These are phyloP conservation scores for Coprinopsis marcescibilis DNA, from an alignment of 768 basidiomycete genomes.

Conservation along the genomic window DNA sequence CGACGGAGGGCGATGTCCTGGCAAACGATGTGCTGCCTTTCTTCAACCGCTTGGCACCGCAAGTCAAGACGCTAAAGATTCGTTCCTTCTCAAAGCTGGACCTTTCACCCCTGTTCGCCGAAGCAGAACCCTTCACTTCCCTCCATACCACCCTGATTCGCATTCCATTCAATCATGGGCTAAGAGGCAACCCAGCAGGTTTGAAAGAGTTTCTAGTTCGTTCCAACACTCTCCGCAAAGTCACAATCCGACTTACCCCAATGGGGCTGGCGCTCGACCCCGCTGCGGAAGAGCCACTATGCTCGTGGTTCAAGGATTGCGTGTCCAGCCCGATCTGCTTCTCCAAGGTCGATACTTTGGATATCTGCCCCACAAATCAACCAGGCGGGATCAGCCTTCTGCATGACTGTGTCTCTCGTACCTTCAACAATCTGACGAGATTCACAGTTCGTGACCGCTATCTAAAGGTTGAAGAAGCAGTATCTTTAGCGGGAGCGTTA, in stretches of 20 bases:
- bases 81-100: conserved; percentile 37
- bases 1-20: conserved; percentile 20
- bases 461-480: conserved; percentile 27
- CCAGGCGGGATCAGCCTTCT: conserved; percentile 29
- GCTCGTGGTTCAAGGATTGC: conserved; percentile 28
- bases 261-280: conserved; percentile 24
- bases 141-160: conserved; percentile 30
- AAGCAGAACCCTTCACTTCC: conserved; percentile 26
- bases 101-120: conserved; percentile 34
- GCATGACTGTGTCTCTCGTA: conserved; percentile 24
- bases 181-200: conserved; percentile 25
- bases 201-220: too few species aligned
- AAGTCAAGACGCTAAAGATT: conserved; percentile 29
- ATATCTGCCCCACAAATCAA: conserved; percentile 37
- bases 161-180: conserved; percentile 34
- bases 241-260: conserved; percentile 37
- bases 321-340: conserved; percentile 24
- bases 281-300: conserved; percentile 25
- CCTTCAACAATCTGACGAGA: conserved; percentile 25
- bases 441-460: conserved; percentile 38
- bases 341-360: conserved; percentile 25
- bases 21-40: conserved; percentile 33
- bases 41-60: conserved; percentile 29
- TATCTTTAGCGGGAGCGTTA: conserved; percentile 20
- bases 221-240: too few species aligned